These are phyloP conservation scores for Suhomyces vadensis DNA, from an alignment of 805 yeast genomes.

Conservation along the genomic window DNA sequence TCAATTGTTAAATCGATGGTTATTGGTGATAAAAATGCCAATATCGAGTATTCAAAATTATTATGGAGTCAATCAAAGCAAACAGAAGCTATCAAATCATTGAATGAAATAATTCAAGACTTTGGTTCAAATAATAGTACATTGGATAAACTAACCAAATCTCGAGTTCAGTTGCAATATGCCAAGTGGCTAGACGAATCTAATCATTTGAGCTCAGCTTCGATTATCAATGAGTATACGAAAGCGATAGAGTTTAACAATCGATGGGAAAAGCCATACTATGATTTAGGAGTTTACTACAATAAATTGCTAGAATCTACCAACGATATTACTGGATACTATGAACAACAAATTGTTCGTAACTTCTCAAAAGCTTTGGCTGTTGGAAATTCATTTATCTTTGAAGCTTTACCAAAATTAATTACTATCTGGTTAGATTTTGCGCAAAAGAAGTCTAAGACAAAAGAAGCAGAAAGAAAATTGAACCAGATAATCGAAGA, in stretches of 20 bases:
- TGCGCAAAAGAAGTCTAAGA: slow-evolving; percentile 33
- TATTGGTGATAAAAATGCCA: slow-evolving; percentile 46
- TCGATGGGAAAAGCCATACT: slow-evolving; percentile 77
- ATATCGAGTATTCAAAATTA: slow-evolving; percentile 75
- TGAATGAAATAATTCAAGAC: slow-evolving; percentile 43
- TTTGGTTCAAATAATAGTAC: slow-evolving; percentile 16
- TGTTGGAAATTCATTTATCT: slow-evolving; percentile 63
- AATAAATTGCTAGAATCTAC: slow-evolving; percentile 75
- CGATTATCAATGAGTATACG: slow-evolving; percentile 68
- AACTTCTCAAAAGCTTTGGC: slow-evolving; percentile 60
- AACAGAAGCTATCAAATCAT: slow-evolving; percentile 73
- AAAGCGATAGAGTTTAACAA: slow-evolving; percentile 55
- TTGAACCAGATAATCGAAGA: slow-evolving; percentile 50
- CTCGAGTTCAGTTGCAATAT: slow-evolving; percentile 66
- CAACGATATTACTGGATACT: slow-evolving; percentile 47
- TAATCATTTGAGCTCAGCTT: slow-evolving; percentile 75
- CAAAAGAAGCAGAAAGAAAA: slow-evolving; percentile 34
- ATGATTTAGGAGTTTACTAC: slow-evolving; percentile 75
- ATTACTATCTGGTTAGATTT: slow-evolving; percentile 90
- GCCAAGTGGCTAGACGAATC: slow-evolving; percentile 89
- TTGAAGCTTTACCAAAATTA: slow-evolving; percentile 87
- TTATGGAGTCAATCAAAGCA: slow-evolving; percentile 90
- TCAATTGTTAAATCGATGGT: slow-evolving; percentile 62
- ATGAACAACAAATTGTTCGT: slow-evolving; percentile 56
- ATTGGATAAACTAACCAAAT: slow-evolving; percentile 19